These are phyloP conservation scores for Leccinum pallidistipes DNA, from an alignment of 1,284 basidiomycete species.

Conservation along the genomic window DNA sequence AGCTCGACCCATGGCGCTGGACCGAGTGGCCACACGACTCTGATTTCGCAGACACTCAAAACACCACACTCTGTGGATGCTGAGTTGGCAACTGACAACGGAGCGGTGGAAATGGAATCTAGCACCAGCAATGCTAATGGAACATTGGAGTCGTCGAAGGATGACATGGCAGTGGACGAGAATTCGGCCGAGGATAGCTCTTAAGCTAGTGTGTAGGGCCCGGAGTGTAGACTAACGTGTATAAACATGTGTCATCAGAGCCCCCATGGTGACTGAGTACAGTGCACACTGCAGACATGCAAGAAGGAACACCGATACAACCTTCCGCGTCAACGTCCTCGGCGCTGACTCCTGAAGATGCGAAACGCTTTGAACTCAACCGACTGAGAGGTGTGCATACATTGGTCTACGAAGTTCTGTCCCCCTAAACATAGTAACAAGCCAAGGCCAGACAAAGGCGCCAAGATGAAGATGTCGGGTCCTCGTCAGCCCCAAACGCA, in stretches of 20 bases:
- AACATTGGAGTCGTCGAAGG: slow-evolving; percentile 19
- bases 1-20: slow-evolving; percentile 66
- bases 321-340: slow-evolving; percentile 4
- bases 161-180: slow-evolving; percentile 29
- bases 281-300: slow-evolving; percentile 9
- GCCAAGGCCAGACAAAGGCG: slow-evolving; percentile 62
- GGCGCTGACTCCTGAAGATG: slow-evolving; percentile 36
- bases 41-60: slow-evolving; percentile 37
- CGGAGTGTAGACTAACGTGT: not conserved
- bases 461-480: slow-evolving; percentile 52
- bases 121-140: slow-evolving; percentile 15
- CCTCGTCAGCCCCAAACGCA: slow-evolving; percentile 48
- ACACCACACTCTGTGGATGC: slow-evolving; percentile 52
- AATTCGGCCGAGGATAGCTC: slow-evolving; percentile 14
- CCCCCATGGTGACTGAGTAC: not conserved
- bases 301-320: not conserved
- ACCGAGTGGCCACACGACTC: slow-evolving; percentile 66
- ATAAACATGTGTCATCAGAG: slow-evolving; percentile 26
- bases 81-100: slow-evolving; percentile 29
- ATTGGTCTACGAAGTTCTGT: not conserved
- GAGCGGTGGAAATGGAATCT: slow-evolving; percentile 23
- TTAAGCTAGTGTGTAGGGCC: not conserved
- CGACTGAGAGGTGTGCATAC: slow-evolving; percentile 50
- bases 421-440: slow-evolving; percentile 18
- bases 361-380: slow-evolving; percentile 41